These are phyloP conservation scores for Anethum foeniculum DNA, from an alignment of 140 eudicot species.

Conservation along the genomic window DNA sequence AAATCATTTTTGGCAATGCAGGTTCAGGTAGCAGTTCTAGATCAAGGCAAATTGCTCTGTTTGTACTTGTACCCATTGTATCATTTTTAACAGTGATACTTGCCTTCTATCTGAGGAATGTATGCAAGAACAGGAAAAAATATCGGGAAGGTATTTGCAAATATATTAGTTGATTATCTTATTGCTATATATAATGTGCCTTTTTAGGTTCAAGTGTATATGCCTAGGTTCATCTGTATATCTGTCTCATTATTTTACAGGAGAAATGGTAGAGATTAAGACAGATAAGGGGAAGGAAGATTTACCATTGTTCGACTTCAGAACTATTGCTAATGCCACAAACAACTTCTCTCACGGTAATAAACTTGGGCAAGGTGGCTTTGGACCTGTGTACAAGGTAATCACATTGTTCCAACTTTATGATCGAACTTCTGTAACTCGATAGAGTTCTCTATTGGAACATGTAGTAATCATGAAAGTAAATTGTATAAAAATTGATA, in stretches of 20 bases:
- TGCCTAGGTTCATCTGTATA: background rate
- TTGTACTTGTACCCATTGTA: background rate
- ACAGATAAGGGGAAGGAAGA: background rate
- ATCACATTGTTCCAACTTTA: background rate
- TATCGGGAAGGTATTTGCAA: background rate
- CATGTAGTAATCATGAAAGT: background rate
- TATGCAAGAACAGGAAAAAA: background rate
- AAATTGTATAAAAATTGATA: background rate
- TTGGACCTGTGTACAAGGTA: constrained; percentile 18
- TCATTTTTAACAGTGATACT: background rate
- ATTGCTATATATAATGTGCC: background rate
- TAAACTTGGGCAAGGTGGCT: constrained; percentile 11
- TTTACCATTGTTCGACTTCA: constrained; percentile 3
- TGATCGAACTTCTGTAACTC: background rate
- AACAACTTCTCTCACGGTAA: background rate
- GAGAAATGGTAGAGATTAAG: background rate
- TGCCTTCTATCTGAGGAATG: background rate
- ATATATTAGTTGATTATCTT: background rate
- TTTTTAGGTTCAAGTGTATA: background rate
- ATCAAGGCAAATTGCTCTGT: background rate
- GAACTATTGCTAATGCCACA: constrained; percentile 9
- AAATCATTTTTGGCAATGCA: background rate
- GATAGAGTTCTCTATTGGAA: background rate
- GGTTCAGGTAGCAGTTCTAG: constrained; percentile 4
- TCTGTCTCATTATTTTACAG: background rate